phyloP scores from a whole-genome alignment of 192 early-diverging fungal species.

The Backusella macrospora region DNA sequence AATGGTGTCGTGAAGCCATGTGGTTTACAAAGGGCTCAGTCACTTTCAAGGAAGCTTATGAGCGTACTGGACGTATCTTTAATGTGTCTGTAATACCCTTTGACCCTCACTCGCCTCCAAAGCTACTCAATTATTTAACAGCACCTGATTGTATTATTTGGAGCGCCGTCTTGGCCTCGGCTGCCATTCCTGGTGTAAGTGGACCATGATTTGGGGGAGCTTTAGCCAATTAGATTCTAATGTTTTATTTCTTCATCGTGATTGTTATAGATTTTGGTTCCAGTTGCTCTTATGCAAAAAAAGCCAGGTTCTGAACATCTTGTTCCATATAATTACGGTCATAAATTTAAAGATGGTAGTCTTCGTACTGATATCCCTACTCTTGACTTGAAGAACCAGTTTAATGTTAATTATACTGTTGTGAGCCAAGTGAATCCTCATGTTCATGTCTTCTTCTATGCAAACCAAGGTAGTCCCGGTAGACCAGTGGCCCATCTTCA shows the following conservation, averaged over 20 bases:
- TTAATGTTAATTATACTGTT: slow-evolving; percentile 86
- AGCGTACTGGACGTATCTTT: slow-evolving; percentile 82
- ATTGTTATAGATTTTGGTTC: slow-evolving; percentile 61
- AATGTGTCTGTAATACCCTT: slow-evolving; percentile 82
- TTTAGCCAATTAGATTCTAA: background rate
- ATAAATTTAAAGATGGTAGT: slow-evolving; percentile 86
- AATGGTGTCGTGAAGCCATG: slow-evolving; percentile 67
- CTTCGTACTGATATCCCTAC: slow-evolving; percentile 83
- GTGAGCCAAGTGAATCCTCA: slow-evolving; percentile 92
- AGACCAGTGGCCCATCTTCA: slow-evolving; percentile 70
- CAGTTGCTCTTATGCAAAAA: slow-evolving; percentile 84
- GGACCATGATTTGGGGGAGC: background rate
- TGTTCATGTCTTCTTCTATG: slow-evolving; percentile 85
- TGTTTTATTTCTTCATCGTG: background rate
- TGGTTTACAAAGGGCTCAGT: slow-evolving; percentile 74
- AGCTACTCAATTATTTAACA: slow-evolving; percentile 88
- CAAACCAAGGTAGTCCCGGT: slow-evolving; percentile 75
- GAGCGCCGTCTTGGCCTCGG: slow-evolving; percentile 83
- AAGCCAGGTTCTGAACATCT: slow-evolving; percentile 58
- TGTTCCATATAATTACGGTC: slow-evolving; percentile 75
- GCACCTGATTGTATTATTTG: slow-evolving; percentile 85
- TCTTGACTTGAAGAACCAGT: slow-evolving; percentile 70
- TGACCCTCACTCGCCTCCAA: slow-evolving; percentile 74
- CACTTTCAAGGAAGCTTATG: slow-evolving; percentile 92
- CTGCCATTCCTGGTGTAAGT: slow-evolving; percentile 76